Evolutionary conservation across 441 rosid genomes (phyloP).

Genomic region (Bruguiera hainesii): DNA sequence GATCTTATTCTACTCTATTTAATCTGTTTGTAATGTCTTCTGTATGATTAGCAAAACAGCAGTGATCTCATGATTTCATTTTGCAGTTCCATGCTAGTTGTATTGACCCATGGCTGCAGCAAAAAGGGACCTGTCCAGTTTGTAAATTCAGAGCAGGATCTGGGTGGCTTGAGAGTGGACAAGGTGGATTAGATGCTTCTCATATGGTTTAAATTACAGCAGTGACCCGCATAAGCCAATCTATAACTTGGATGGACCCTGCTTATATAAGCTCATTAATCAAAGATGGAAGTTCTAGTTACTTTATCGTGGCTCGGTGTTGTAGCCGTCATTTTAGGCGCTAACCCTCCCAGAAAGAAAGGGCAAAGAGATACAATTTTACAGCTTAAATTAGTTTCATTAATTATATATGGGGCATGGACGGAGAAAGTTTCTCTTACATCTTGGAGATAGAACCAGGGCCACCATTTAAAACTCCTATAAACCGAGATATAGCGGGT

Average conservation of each 20-base stretch:
- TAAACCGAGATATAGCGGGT: too few species aligned
- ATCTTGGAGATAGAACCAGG: too few species aligned
- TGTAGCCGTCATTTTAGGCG: conserved; percentile 1
- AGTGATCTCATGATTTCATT: conserved; percentile 6
- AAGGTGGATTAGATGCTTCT: conserved; percentile 46
- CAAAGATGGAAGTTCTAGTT: conserved; percentile 17
- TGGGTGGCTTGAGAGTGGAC: conserved; percentile 54
- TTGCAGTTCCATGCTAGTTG: conserved; percentile 83
- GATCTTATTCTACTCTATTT: too few species aligned
- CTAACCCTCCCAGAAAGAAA: too few species aligned
- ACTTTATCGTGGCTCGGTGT: neutral
- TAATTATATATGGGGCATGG: too few species aligned
- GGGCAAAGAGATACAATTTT: too few species aligned
- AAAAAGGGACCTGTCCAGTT: conserved; percentile 91
- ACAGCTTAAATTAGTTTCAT: too few species aligned
- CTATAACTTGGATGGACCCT: neutral
- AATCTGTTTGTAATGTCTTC: neutral
- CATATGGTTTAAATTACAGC: conserved; percentile 45
- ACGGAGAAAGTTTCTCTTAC: too few species aligned
- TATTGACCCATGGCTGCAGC: conserved; percentile 86
- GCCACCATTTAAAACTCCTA: too few species aligned
- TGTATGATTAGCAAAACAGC: neutral
- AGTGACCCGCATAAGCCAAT: neutral
- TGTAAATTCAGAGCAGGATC: conserved; percentile 77
- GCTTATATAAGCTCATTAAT: conserved; percentile 7